Evolutionary conservation across 352 stramenopile species (phyloP).

Genomic region (Globisporangium viniferum): DNA sequence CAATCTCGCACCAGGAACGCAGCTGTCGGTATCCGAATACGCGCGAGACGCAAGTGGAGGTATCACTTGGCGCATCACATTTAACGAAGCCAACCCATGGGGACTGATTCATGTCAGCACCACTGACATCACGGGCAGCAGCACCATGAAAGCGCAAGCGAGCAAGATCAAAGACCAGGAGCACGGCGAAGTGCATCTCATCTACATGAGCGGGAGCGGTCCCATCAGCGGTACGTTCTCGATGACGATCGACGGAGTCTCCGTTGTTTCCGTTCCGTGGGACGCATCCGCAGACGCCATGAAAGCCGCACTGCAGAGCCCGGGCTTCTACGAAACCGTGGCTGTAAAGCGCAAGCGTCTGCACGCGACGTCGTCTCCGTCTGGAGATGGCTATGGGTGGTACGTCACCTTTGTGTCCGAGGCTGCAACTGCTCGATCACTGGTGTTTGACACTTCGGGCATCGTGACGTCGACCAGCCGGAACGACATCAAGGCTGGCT

Average conservation of each 20-base stretch:
- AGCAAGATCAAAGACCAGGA: not conserved
- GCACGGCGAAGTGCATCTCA: not conserved
- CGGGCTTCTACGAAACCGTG: not conserved
- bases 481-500: not conserved
- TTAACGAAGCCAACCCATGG: not conserved
- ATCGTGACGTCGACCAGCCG: not conserved
- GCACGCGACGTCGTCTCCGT: not conserved
- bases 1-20: not conserved
- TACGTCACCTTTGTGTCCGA: not conserved
- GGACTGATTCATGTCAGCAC: not conserved
- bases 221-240: not conserved
- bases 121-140: not conserved
- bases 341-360: not conserved
- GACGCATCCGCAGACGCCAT: not conserved
- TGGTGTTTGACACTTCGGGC: not conserved
- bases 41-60: not conserved
- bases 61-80: not conserved
- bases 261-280: not conserved
- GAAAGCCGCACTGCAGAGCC: not conserved
- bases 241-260: not conserved
- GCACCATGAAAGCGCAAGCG: not conserved
- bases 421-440: not conserved
- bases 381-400: not conserved
- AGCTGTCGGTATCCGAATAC: not conserved
- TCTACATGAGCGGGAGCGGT: not conserved